phyloP scores from a whole-genome alignment of 768 basidiomycete genomes.

The Boletus pseudopeckii region DNA sequence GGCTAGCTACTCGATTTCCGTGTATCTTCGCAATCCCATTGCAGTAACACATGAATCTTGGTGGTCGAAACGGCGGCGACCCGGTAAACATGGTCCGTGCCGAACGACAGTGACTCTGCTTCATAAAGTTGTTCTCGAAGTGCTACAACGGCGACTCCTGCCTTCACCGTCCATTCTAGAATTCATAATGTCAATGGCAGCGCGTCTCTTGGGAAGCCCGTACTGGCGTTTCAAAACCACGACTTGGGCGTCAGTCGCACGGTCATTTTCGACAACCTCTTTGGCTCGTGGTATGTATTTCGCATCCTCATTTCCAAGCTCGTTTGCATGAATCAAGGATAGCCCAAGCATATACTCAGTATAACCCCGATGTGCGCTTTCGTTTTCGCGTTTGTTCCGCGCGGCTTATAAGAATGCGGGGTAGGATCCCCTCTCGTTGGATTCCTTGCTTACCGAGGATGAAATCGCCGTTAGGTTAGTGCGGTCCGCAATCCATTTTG shows the following conservation, averaged over 20 bases:
- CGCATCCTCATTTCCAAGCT: neutral
- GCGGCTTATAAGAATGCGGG: constrained; percentile 2
- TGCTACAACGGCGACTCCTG: neutral
- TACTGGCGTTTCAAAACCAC: constrained; percentile 9
- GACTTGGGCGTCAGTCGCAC: constrained; percentile 10
- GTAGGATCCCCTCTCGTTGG: constrained; percentile 81
- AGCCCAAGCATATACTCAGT: constrained; percentile 22
- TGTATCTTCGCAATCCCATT: neutral
- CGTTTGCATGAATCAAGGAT: neutral
- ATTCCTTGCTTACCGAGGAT: constrained; percentile 81
- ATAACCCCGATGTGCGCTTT: constrained; percentile 20
- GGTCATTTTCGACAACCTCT: constrained; percentile 20
- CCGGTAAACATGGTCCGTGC: constrained; percentile 14
- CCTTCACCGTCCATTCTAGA: neutral
- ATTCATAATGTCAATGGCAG: constrained; percentile 1
- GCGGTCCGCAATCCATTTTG: constrained; percentile 8
- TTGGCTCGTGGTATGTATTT: constrained; percentile 17
- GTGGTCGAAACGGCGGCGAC: neutral
- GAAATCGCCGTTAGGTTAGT: constrained; percentile 81
- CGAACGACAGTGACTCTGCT: neutral
- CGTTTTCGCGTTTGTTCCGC: neutral
- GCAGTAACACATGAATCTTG: no score
- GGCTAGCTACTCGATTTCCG: neutral
- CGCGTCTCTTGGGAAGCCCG: constrained; percentile 5
- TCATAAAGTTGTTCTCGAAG: neutral